Base-by-base conservation (phyloP, 768 basidiomycete species). In the Harrya chromipes region DNA sequence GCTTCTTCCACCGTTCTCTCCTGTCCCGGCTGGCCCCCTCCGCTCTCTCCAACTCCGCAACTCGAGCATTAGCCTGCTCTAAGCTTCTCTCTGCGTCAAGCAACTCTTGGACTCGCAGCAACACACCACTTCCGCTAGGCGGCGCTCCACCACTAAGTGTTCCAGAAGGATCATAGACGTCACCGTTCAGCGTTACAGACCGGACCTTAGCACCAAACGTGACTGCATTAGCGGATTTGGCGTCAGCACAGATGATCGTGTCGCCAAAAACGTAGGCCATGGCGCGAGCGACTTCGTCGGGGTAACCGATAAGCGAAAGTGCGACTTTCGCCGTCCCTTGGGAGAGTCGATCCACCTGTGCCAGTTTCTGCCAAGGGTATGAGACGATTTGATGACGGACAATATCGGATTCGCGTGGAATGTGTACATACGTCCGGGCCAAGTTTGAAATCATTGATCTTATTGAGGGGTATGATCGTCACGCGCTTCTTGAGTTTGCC, bases 131-230 rank as follows among this genome's bases (percentile, higher is more conserved):
- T 20, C 83, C 76, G 53, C 74, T 85, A 0, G 94, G 90, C 0
- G 92, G 84, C 1, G 92, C 81, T 1, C 97, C 97, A 6, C 97
- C 97, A 17, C 85, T 90, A 17, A 99, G 80, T 0, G 90, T 94
- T 7, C 95, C 95, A 8, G 88, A 87, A 2, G 97, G 95, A 54
- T 99, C 97, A 66, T 99, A 98, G 11, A 97, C 82, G 61, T 98
- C 97, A 2, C 97, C 97, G 3, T 91, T 86, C 19, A 97, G 75
- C 7, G 97, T 99, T 40, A 98, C 94, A 10, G 90, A 94, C 43
- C 84, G 84, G 42, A 89, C 83, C 23, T 68, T 68, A 5, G 66
- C 66, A 10, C 81, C 75, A 73, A 97, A 98, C 0, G 97, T 97
- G 37, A 97, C 89, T 0, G 72, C 69, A 63, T 92, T 91, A 1